Base-by-base conservation (phyloP, 345 rosid genomes). In the Zanthoxylum bungeanum region DNA sequence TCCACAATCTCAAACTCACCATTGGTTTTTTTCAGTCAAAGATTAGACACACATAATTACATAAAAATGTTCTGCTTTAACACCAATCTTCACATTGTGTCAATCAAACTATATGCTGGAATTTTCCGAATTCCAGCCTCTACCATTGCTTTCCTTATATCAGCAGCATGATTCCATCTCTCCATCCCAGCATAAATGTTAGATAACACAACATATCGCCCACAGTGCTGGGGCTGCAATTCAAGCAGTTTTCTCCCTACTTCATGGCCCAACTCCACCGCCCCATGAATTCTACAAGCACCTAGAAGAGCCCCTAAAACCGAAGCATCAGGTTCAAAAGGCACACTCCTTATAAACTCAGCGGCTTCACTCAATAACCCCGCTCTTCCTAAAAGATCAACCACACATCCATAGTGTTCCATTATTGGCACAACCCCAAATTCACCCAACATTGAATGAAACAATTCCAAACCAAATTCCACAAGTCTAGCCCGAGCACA, bases 361-460 rank as follows among this genome's bases (percentile, higher is more conserved):
- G 36, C 67, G 2, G 93, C 92, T 56, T 87, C 92, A 66, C 49
- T 74, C 71, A 92, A 46, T 28, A 84, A 60, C 36, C 97, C 93
- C 9, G 90, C 93, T 79, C 87, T 88, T 40, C 89, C 97, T 30
- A 92, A 63, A 55, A 92, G 88, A 87, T 90, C 92, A 81, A 92
- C 91, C 68, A 86, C 72, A 69, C 96, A 92, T 21, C 93, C 90
- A 47, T 88, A 90, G 71, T 88, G 93, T 69, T 91, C 92, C 82
- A 87, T 84, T 64, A 64, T 62, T 49, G 93, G 93, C 52, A 58
- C 57, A 52, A 91, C 75, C 40, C 77, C 79, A 64, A 80, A 84
- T 50, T 72, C 85, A 4, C 49, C 5, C 42, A 56, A 40, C 77
- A 84, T 77, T 1, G 84, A 84, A 67, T 64, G 53, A 64, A 87